A percentile compares a stretch with the other conserved stretches of the same genome.
phyloP scores from a whole-genome alignment of 225 moss, liverwort and hornwort genomes.

The Ulota crispa region DNA sequence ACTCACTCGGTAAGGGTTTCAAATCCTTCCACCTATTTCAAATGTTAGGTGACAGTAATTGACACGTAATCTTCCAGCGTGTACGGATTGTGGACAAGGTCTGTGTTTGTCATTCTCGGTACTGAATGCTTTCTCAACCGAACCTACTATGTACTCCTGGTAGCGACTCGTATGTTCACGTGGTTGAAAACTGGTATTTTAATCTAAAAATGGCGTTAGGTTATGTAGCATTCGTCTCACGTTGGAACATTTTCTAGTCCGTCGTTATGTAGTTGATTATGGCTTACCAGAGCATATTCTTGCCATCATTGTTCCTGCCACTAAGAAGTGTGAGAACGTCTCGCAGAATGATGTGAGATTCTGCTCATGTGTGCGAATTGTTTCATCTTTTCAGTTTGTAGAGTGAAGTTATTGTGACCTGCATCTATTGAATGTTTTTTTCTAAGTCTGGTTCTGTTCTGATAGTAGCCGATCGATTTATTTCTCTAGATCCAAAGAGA shows the following conservation, averaged over 20 bases:
- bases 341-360: not conserved
- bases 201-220: not conserved
- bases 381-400: not conserved
- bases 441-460: conserved; percentile 20
- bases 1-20: conserved; percentile 47
- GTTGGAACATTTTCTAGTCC: not conserved
- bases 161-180: not conserved
- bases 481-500: conserved; percentile 42
- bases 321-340: not conserved
- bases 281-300: not conserved
- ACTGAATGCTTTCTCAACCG: not conserved
- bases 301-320: not conserved
- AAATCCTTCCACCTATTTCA: not conserved
- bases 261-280: not conserved
- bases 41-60: not conserved
- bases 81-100: not conserved
- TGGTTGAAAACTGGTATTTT: not conserved
- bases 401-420: not conserved
- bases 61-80: not conserved
- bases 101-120: not conserved
- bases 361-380: not conserved
- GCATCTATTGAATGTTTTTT: not conserved
- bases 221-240: conserved; percentile 1
- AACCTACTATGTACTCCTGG: not conserved
- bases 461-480: conserved; percentile 14